Evolutionary conservation across 768 basidiomycete genomes (phyloP).

Genomic region (Lactifluus volemus): DNA sequence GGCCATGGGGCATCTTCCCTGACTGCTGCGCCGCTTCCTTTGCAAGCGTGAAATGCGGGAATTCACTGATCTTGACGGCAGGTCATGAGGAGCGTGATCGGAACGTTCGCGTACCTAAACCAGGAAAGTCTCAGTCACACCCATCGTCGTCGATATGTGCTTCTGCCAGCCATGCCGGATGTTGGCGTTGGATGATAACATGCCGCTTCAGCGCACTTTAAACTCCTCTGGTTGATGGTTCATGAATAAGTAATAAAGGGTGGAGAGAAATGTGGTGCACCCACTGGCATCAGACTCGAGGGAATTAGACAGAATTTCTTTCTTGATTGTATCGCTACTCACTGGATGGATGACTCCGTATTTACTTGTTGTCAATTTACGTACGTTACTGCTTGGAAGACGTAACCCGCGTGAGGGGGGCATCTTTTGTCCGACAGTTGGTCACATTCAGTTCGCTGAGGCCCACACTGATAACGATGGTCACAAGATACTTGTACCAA

Average conservation of each 20-base stretch:
- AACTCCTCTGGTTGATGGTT: slow-evolving; percentile 51
- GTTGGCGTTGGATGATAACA: neutral
- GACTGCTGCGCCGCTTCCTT: slow-evolving; percentile 32
- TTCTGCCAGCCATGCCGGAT: neutral
- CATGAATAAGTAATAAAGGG: slow-evolving; percentile 28
- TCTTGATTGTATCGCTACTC: neutral
- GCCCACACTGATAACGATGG: neutral
- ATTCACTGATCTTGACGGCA: slow-evolving; percentile 52
- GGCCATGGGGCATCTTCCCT: slow-evolving; percentile 12
- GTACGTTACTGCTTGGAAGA: neutral
- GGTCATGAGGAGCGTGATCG: slow-evolving; percentile 29
- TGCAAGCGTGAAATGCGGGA: slow-evolving; percentile 47
- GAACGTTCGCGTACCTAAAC: slow-evolving; percentile 24
- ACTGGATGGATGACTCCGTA: neutral
- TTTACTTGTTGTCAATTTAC: neutral
- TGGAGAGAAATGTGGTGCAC: neutral
- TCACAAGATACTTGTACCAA: neutral
- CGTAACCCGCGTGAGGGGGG: too few relatives aligned
- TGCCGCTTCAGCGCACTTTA: slow-evolving; percentile 48
- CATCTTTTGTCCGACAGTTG: too few relatives aligned
- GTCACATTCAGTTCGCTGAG: too few relatives aligned
- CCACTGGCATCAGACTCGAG: neutral
- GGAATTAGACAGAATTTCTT: neutral
- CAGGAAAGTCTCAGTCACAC: too few relatives aligned
- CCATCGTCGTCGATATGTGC: neutral